These are phyloP conservation scores for Picea sitchensis DNA, from an alignment of 75 land plant genomes.

Conservation along the genomic window DNA sequence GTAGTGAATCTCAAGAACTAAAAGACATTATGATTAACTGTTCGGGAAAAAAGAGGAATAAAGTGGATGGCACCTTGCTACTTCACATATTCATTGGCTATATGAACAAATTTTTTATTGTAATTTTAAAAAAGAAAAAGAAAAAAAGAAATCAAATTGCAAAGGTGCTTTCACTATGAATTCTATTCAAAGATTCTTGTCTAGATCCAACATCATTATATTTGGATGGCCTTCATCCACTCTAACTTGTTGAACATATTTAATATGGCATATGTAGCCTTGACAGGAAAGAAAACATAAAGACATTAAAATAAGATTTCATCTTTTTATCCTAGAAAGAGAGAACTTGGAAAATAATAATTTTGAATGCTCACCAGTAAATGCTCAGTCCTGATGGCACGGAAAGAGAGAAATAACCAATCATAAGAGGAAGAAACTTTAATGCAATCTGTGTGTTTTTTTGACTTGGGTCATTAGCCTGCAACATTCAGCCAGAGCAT, in stretches of 20 bases:
- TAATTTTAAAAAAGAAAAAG: neutral
- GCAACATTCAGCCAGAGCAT: conserved; percentile 15
- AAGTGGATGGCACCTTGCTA: neutral
- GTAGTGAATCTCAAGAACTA: neutral
- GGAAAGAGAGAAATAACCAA: conserved; percentile 97
- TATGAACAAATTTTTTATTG: neutral
- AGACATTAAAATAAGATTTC: neutral
- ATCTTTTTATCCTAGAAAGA: neutral
- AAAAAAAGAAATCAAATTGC: neutral
- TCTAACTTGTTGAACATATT: neutral
- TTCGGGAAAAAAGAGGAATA: neutral
- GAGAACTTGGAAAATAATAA: neutral
- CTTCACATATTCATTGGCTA: neutral
- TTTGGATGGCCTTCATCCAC: too few relatives aligned
- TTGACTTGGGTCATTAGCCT: conserved; percentile 85
- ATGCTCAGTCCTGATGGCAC: conserved; percentile 98
- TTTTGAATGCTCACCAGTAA: conserved; percentile 66
- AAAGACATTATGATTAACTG: neutral
- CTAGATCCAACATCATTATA: neutral
- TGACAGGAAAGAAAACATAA: neutral
- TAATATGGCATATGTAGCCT: neutral
- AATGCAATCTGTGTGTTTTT: conserved; percentile 55
- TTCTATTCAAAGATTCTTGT: neutral
- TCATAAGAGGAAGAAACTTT: conserved; percentile 88
- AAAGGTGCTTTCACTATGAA: neutral